These are phyloP conservation scores for Kalanchoe fedtschenkoi DNA, from an alignment of 164 flowering plant species.

Conservation along the genomic window DNA sequence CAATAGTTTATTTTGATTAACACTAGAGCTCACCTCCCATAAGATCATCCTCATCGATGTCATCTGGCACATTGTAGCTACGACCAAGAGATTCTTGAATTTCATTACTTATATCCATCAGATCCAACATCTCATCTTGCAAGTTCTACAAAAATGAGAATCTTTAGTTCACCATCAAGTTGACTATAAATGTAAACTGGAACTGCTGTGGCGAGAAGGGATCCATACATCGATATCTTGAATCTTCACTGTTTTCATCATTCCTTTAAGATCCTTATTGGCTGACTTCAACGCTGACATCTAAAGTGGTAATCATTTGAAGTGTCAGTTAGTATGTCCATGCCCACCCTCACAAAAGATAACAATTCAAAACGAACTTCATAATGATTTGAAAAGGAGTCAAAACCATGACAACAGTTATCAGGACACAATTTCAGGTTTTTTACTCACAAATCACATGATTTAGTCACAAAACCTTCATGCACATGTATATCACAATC, in stretches of 20 bases:
- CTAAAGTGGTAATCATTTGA: slow-evolving; percentile 28
- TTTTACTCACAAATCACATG: not conserved
- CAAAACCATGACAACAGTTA: not conserved
- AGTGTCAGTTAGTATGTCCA: not conserved
- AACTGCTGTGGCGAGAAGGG: not conserved
- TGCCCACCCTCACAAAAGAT: not conserved
- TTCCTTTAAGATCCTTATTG: slow-evolving; percentile 77
- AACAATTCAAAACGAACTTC: not conserved
- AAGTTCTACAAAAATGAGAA: slow-evolving; percentile 39
- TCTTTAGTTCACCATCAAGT: slow-evolving; percentile 4
- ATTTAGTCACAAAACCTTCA: not conserved
- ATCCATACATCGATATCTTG: slow-evolving; percentile 79
- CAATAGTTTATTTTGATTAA: not conserved
- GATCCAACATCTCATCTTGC: slow-evolving; percentile 99
- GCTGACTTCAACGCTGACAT: slow-evolving; percentile 80
- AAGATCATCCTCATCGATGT: slow-evolving; percentile 92
- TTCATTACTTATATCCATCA: slow-evolving; percentile 89
- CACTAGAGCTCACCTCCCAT: slow-evolving; percentile 69
- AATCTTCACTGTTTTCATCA: slow-evolving; percentile 84
- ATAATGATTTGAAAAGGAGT: not conserved
- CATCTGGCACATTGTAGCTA: slow-evolving; percentile 94
- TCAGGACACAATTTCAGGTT: not conserved
- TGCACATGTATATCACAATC: not conserved
- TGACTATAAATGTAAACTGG: not conserved
- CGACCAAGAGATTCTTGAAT: slow-evolving; percentile 96